These are phyloP conservation scores for Whalleya microplaca DNA, from an alignment of 2,329 filamentous ascomycete species.

Conservation along the genomic window DNA sequence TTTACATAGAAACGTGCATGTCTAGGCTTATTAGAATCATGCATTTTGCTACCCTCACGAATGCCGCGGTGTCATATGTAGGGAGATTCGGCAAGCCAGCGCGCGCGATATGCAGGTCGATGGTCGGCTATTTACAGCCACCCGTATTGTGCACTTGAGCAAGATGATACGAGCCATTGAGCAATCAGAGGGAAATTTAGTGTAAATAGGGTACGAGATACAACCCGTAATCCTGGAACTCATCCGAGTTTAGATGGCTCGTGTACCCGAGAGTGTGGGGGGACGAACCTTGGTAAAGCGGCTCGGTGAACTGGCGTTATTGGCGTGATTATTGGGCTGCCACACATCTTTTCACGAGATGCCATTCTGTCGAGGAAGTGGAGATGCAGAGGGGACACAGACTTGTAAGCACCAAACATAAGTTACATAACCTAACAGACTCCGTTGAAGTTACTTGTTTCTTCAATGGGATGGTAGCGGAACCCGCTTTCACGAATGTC, in stretches of 20 bases:
- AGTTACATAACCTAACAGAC: not conserved
- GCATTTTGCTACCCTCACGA: constrained; percentile 1
- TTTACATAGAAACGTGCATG: not conserved
- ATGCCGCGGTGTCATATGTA: constrained; percentile 16
- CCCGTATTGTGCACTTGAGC: constrained; percentile 24
- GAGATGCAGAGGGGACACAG: constrained; percentile 3
- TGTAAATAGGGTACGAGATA: constrained; percentile 25
- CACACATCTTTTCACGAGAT: constrained; percentile 19
- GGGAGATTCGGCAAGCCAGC: constrained; percentile 20
- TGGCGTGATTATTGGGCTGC: not conserved
- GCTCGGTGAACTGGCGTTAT: not conserved
- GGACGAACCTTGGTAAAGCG: constrained; percentile 7
- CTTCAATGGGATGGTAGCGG: constrained; percentile 1
- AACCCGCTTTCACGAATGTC: constrained; percentile 20
- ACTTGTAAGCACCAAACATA: constrained; percentile 12
- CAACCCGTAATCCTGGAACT: constrained; percentile 11
- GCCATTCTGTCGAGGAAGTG: not conserved
- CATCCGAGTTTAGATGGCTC: constrained; percentile 22
- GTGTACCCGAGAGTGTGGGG: constrained; percentile 23
- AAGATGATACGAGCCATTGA: constrained; percentile 33
- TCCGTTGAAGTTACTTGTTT: not conserved
- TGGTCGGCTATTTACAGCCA: constrained; percentile 25
- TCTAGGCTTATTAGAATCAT: constrained; percentile 1
- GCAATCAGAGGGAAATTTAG: constrained; percentile 28
- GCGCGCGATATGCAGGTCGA: constrained; percentile 21